phyloP scores from a whole-genome alignment of 2,329 filamentous ascomycete genomes.

The Ceratocystis alfenasii region DNA sequence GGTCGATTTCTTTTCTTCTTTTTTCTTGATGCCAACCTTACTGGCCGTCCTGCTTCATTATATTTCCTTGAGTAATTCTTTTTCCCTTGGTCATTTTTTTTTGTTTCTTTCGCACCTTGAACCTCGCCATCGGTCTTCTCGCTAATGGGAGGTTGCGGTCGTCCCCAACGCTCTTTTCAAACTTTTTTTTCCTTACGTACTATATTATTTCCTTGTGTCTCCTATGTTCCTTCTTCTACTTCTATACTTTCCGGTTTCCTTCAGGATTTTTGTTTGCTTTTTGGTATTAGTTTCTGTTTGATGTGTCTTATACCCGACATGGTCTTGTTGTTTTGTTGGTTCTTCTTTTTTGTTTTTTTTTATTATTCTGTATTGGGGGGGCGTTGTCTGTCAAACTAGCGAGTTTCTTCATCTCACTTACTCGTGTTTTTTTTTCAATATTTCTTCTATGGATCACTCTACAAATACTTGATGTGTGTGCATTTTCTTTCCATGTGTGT shows the following conservation, averaged over 20 bases:
- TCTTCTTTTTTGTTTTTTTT: not conserved
- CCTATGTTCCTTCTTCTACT: not conserved
- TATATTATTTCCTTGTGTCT: slow-evolving; percentile 3
- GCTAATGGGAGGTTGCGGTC: not conserved
- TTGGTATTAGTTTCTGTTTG: not conserved
- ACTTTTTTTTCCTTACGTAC: slow-evolving; percentile 2
- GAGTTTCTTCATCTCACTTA: not conserved
- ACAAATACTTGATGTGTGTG: too few species aligned
- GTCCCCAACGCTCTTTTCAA: slow-evolving; percentile 3
- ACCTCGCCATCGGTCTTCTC: not conserved
- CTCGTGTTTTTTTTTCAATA: not conserved
- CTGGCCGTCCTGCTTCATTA: not conserved
- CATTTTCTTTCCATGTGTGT: too few species aligned
- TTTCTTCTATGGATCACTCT: not conserved
- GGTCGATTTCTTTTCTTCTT: slow-evolving; percentile 10
- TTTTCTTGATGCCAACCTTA: slow-evolving; percentile 2
- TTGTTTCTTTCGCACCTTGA: slow-evolving; percentile 6
- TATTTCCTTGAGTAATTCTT: slow-evolving; percentile 6
- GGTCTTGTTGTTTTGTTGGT: not conserved
- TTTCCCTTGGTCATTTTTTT: slow-evolving; percentile 12
- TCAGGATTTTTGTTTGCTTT: not conserved
- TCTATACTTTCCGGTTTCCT: not conserved
- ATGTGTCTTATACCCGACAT: slow-evolving; percentile 13
- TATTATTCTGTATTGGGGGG: not conserved
- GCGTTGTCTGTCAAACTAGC: slow-evolving; percentile 1